Evolutionary conservation across 2,329 filamentous ascomycete species (phyloP).

Genomic region (Talaromyces islandicus): DNA sequence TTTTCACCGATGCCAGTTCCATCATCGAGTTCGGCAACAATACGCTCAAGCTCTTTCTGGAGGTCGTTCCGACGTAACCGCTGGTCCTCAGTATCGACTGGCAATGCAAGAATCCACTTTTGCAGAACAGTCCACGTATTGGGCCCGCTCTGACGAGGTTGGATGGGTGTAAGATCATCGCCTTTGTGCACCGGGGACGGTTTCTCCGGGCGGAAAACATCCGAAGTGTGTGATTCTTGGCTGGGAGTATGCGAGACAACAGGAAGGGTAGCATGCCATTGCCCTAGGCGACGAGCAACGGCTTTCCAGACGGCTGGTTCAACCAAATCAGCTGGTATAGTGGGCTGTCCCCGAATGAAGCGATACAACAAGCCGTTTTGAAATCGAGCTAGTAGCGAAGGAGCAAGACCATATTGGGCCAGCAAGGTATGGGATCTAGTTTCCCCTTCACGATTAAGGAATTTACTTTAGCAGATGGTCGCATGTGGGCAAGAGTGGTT

Average conservation of each 20-base stretch:
- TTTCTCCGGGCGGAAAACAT: slow-evolving; percentile 12
- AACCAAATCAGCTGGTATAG: slow-evolving; percentile 73
- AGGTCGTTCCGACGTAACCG: slow-evolving; percentile 60
- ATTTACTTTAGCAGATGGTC: slow-evolving; percentile 27
- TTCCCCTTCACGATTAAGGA: slow-evolving; percentile 44
- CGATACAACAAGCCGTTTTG: slow-evolving; percentile 93
- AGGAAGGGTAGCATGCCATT: slow-evolving; percentile 80
- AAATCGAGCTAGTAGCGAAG: slow-evolving; percentile 82
- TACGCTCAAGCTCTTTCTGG: slow-evolving; percentile 66
- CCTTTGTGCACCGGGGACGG: slow-evolving; percentile 8
- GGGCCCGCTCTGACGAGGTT: slow-evolving; percentile 65
- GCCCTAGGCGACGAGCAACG: slow-evolving; percentile 74
- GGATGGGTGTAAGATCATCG: slow-evolving; percentile 34
- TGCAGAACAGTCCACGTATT: slow-evolving; percentile 95
- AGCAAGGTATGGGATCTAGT: slow-evolving; percentile 73
- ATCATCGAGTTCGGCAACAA: slow-evolving; percentile 67
- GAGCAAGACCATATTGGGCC: slow-evolving; percentile 75
- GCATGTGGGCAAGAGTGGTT: slow-evolving; percentile 23
- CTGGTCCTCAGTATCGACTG: slow-evolving; percentile 64
- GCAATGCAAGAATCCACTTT: slow-evolving; percentile 87
- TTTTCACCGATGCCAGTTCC: slow-evolving; percentile 70
- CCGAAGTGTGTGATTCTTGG: not conserved
- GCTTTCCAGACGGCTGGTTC: slow-evolving; percentile 71
- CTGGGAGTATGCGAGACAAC: slow-evolving; percentile 31
- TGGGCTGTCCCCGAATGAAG: slow-evolving; percentile 76